Evolutionary conservation across 768 basidiomycete species (phyloP).

Genomic region (Amanita molliuscula): DNA sequence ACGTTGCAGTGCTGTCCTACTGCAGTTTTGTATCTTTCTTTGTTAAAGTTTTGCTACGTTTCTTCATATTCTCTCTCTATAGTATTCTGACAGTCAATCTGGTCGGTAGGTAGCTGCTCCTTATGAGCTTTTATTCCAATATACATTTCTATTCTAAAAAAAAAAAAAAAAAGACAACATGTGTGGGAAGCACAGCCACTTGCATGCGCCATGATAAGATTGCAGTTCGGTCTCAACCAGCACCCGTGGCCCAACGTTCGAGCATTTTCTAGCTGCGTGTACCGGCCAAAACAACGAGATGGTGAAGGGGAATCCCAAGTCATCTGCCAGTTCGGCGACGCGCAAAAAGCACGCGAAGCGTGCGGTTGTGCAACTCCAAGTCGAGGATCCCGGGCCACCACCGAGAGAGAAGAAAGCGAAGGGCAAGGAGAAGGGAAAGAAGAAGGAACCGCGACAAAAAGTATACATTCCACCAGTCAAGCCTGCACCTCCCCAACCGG

Average conservation of each 20-base stretch:
- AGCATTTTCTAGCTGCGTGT: too few species aligned
- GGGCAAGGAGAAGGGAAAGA: constrained; percentile 42
- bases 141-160: too few species aligned
- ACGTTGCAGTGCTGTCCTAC: too few species aligned
- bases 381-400: constrained; percentile 22
- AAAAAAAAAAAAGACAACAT: too few species aligned
- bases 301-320: constrained; percentile 43
- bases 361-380: constrained; percentile 42
- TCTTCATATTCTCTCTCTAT: too few species aligned
- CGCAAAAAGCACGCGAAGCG: constrained; percentile 93
- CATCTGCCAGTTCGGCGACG: constrained; percentile 77
- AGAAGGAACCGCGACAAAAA: constrained; percentile 73
- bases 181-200: not conserved
- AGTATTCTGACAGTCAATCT: too few species aligned
- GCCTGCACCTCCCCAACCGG: constrained; percentile 60
- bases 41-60: too few species aligned
- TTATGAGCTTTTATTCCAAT: too few species aligned
- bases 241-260: too few species aligned
- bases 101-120: too few species aligned
- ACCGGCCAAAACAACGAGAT: constrained; percentile 11
- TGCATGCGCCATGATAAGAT: not conserved
- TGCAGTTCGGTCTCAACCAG: not conserved
- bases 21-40: too few species aligned
- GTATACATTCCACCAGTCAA: constrained; percentile 82
- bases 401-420: constrained; percentile 32